Base-by-base conservation (phyloP, 2,329 filamentous ascomycete species). In the Paecilomyces niveus region DNA sequence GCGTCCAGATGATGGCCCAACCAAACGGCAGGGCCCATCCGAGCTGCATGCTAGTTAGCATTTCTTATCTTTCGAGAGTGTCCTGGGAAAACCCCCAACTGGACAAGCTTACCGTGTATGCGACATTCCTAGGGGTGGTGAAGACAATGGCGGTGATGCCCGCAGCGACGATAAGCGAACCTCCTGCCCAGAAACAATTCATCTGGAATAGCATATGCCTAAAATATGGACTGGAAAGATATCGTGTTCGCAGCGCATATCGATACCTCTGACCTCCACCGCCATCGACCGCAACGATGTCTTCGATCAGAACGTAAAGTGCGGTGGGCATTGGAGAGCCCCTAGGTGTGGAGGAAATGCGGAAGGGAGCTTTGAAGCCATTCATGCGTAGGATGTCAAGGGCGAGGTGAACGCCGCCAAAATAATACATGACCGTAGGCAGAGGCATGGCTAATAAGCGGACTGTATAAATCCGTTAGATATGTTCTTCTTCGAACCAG, bases 211-310 rank as follows among this genome's bases (percentile, higher is more conserved):
- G 74, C 76, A 84, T 80, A 29, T 73, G 73, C 52, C 82, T 74
- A 64, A 85, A 85, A 56, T 77, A 75, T 57, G 77, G 77, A 58
- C 82, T 85, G 3, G 78, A 79, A 11, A 80, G 73, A 62, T 84
- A 85, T 61, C 83, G 73, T 45, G 74, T 78, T 54, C 78, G 72
- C 21, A 85, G 66, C 0, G 78, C 78, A 63, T 78, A 74, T 52
- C 83, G 76, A 62, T 81, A 85, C 1, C 74, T 78, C 58, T 80
- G 77, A 1, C 82, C 83, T 9, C 83, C 85, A 3, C 79, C 81
- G 21, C 84, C 86, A 66, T 89, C 87, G 49, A 89, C 86, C 3
- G 84, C 85, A 13, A 87, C 80, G 24, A 88, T 80, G 64, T 89
- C 86, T 70, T 89, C 86, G 26, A 88, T 82, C 31, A 89, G 78